Conservation (phyloP, 331 rosid genomes). For the Quercus lobata region DNA sequence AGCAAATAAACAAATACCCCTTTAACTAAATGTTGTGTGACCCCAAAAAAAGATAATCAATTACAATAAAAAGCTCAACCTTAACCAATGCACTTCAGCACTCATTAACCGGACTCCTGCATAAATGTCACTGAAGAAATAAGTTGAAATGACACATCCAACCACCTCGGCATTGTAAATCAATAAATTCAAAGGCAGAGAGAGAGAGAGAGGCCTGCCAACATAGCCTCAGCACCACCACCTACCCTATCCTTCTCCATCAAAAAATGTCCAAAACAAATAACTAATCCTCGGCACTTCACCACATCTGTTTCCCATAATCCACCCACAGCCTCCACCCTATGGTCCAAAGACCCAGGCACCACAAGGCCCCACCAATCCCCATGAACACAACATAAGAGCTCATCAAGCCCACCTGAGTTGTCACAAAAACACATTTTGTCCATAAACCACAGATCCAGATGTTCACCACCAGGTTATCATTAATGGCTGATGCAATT, state of each 20-base stretch:
- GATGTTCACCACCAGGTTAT: background rate
- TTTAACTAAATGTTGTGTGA: too few relatives aligned
- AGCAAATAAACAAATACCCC: too few relatives aligned
- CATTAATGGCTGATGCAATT: background rate
- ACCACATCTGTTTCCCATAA: background rate
- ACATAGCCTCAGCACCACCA: background rate
- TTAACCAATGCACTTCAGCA: too few relatives aligned
- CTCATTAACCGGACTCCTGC: too few relatives aligned
- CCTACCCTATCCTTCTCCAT: background rate
- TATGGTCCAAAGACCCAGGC: background rate
- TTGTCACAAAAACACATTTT: background rate
- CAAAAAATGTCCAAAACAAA: background rate
- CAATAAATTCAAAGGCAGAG: background rate
- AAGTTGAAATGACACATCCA: background rate
- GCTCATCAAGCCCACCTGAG: background rate
- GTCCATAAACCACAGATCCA: background rate
- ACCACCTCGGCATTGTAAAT: background rate
- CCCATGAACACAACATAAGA: background rate
- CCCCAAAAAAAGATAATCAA: too few relatives aligned
- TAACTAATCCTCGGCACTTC: background rate
- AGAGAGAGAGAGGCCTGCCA: background rate
- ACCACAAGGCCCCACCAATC: background rate
- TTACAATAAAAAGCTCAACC: too few relatives aligned
- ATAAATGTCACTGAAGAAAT: background rate
- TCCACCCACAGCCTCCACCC: background rate